These are phyloP conservation scores for Backusella mclennaniae DNA, from an alignment of 192 early-diverging fungal species.

Conservation along the genomic window DNA sequence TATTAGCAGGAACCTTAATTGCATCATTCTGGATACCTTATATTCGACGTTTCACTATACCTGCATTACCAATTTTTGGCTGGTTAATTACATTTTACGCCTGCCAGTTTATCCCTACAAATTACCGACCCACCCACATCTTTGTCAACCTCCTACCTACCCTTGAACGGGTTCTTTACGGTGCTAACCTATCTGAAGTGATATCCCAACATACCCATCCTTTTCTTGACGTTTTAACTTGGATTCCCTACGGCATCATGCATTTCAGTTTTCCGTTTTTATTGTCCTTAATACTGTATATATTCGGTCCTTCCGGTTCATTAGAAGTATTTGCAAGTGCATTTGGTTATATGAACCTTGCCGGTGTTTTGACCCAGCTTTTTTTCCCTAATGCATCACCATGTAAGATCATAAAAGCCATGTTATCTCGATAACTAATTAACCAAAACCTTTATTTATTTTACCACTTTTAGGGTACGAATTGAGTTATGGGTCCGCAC, in stretches of 20 bases:
- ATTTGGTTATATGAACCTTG: constrained; percentile 65
- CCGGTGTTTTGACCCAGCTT: constrained; percentile 64
- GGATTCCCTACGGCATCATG: constrained; percentile 69
- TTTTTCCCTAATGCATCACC: constrained; percentile 66
- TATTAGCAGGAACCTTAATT: constrained; percentile 1
- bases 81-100: constrained; percentile 55
- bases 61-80: constrained; percentile 48
- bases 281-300: constrained; percentile 43
- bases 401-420: constrained; percentile 42
- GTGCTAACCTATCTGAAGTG: constrained; percentile 58
- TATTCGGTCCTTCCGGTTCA: constrained; percentile 48
- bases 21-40: constrained; percentile 31
- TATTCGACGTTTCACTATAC: constrained; percentile 46
- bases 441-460: not conserved
- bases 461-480: constrained; percentile 57
- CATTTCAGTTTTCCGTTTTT: constrained; percentile 65
- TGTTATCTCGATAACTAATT: not conserved
- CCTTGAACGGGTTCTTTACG: constrained; percentile 64
- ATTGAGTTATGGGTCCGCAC: constrained; percentile 54
- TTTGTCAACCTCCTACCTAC: constrained; percentile 63
- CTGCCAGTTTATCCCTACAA: constrained; percentile 48
- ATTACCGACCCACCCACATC: constrained; percentile 53
- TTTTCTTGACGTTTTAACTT: constrained; percentile 58
- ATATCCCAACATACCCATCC: constrained; percentile 46
- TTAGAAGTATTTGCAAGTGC: constrained; percentile 52